Evolutionary conservation across 352 stramenopile genomes (phyloP), one percentile per base, ranked within the genome.

Genomic region (Phytophthora syringae): DNA sequence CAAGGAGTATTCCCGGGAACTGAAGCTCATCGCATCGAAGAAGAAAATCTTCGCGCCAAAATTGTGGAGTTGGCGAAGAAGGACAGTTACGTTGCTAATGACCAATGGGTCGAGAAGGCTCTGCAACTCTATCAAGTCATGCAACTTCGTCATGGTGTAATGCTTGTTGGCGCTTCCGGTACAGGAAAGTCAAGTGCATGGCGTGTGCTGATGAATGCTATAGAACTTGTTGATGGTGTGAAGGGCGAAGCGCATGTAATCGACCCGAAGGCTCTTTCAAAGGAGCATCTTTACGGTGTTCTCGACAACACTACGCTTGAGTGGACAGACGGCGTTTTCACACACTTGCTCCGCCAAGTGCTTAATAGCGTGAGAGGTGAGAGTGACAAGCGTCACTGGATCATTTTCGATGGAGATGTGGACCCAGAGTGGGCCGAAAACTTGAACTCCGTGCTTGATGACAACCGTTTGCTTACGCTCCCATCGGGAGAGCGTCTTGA

Each of bases 401-500:
- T 99, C 65, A 89, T 99, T 42, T 99, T 99, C 70, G 98, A 99
- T 82, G 98, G 98, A 47, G 98, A 99, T 72, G 98, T 99, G 20
- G 98, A 99, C 77, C 98, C 98, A n/a, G 97, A 99, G 72, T 99
- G 98, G 98, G 98, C 98, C 32, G 98, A 99, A 75, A 99, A 99
- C 74, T 90, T 99, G 36, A 99, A 99, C 82, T 99, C 93, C 30
- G 97, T 99, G n/a, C 83, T 99, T 24, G 98, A 99, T 74, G 98
- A 99, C 76, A 99, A 99, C 83, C 98, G 98, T 22, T 72, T 99
- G 28, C 79, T 99, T 20, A 99, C 98, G 11, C 84, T 99, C 32
- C 98, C 98, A 3, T 99, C 94, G 22, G 98, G 98, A 48, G 98
- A 99, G 73, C 95, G 98, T 21, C 83, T 99, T 15, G 91, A 95